phyloP scores from a whole-genome alignment of 805 yeast genomes.

The Nematodospora valgi region DNA sequence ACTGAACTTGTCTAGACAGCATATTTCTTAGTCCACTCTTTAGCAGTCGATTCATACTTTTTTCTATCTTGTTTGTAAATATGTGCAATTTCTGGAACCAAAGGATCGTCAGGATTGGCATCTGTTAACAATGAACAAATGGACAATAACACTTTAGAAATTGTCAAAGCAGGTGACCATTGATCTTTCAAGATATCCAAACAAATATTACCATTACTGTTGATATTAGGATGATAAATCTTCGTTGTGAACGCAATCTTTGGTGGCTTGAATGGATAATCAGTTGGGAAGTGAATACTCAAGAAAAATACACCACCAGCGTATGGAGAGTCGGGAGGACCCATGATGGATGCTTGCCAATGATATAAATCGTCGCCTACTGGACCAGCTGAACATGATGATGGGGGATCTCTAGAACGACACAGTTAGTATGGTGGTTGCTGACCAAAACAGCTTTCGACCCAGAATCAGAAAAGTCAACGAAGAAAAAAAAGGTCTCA shows the following conservation, averaged over 20 bases:
- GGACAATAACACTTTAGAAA: slow-evolving; percentile 90
- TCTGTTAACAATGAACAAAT: slow-evolving; percentile 95
- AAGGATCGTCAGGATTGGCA: slow-evolving; percentile 98
- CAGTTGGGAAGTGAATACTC: slow-evolving; percentile 97
- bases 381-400: slow-evolving; percentile 99
- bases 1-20: too few species aligned
- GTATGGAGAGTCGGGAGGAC: slow-evolving; percentile 90
- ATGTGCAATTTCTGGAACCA: slow-evolving; percentile 97
- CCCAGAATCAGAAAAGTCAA: background rate
- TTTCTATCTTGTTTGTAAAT: slow-evolving; percentile 91
- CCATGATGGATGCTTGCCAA: slow-evolving; percentile 99
- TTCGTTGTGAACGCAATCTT: slow-evolving; percentile 84
- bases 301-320: slow-evolving; percentile 94
- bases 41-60: slow-evolving; percentile 94
- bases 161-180: slow-evolving; percentile 98
- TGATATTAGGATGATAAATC: slow-evolving; percentile 96
- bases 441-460: background rate
- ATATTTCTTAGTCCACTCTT: slow-evolving; percentile 98
- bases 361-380: slow-evolving; percentile 96
- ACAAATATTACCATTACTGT: slow-evolving; percentile 94
- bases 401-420: slow-evolving; percentile 83
- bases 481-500: too few species aligned
- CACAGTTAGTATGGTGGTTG: slow-evolving; percentile 1
- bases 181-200: slow-evolving; percentile 95
- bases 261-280: slow-evolving; percentile 98